Evolutionary conservation across 2,329 filamentous ascomycete genomes (phyloP).

Genomic region (Exophiala lecanii-corni): DNA sequence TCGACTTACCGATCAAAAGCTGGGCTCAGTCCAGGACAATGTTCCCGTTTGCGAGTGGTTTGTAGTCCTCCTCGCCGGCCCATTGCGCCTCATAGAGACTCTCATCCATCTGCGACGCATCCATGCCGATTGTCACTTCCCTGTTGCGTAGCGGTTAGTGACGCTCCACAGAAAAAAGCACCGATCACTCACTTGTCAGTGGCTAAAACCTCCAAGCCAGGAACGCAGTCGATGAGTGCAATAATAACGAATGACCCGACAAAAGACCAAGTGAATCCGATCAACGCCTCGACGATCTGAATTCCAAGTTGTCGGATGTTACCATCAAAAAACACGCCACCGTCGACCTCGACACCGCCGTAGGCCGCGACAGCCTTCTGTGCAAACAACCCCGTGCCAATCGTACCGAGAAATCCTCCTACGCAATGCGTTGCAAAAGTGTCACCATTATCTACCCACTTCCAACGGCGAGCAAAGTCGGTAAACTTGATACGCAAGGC

Average conservation of each 20-base stretch:
- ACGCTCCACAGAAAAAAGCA: background rate
- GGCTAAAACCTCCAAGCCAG: constrained; percentile 50
- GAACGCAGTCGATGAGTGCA: constrained; percentile 50
- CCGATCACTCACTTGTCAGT: constrained; percentile 44
- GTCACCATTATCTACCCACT: constrained; percentile 54
- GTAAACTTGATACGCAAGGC: constrained; percentile 52
- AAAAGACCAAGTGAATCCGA: constrained; percentile 51
- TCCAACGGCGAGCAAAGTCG: constrained; percentile 41
- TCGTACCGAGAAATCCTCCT: constrained; percentile 48
- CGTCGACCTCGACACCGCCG: constrained; percentile 45
- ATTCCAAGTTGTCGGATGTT: constrained; percentile 48
- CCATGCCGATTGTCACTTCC: constrained; percentile 46
- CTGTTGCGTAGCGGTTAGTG: constrained; percentile 6
- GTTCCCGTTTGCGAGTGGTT: constrained; percentile 16
- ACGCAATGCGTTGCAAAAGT: constrained; percentile 54
- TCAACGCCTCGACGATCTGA: constrained; percentile 48
- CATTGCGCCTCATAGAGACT: constrained; percentile 38
- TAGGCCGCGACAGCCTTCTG: constrained; percentile 49
- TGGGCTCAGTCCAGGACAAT: constrained; percentile 16
- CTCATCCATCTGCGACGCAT: constrained; percentile 50
- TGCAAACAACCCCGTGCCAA: constrained; percentile 49
- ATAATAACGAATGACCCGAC: constrained; percentile 46
- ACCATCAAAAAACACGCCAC: constrained; percentile 52
- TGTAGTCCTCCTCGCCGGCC: constrained; percentile 31
- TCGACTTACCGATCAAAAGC: too few relatives aligned